Evolutionary conservation across 2,329 filamentous ascomycete genomes (phyloP), one percentile per base, ranked within the genome.

Genomic region (Epichloe festucae): DNA sequence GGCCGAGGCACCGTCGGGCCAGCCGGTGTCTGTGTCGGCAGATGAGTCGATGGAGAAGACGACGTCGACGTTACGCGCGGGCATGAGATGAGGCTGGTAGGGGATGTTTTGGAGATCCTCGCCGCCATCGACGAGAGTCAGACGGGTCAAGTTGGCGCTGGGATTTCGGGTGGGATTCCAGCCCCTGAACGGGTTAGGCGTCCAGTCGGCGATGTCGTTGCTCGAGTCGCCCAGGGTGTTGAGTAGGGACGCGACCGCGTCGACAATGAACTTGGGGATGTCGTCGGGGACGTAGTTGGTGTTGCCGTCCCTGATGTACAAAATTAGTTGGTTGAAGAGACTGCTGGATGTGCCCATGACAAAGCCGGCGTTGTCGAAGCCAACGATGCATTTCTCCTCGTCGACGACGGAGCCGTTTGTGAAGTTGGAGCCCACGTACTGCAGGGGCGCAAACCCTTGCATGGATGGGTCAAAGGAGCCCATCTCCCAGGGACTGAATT

Each of bases 261-360:
- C 67, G 46, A 73, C 63, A 31, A 72, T 65, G 34, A 64, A 64
- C n/a, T 64, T 59, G 31, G 67, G 65, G 50, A 76, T 58, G 71
- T 60, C 62, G 55, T 82, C 79, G 4, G 75, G 76, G 3, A 66
- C 59, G 60, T 77, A 81, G 19, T 55, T 73, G 59, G 56, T 62
- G 19, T 63, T 70, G 42, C 58, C 70, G 53, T 71, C 63, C 61
- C 72, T 27, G 81, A 93, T 39, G 81, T 94, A 74, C 76, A 94
- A 74, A 51, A 82, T 73, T 59, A 60, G 74, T 73, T 63, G 72
- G 69, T 94, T 94, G 73, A 94, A 94, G 4, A 94, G 73, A 8
- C 84, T 83, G 15, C 84, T 88, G 11, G 84, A 89, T 0, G 88
- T 93, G 53, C 87, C 87, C 79, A 91, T 87, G 35, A 93, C 73